Evolutionary conservation across 352 stramenopile species (phyloP).

Genomic region (Thalassiosira mediterranea): DNA sequence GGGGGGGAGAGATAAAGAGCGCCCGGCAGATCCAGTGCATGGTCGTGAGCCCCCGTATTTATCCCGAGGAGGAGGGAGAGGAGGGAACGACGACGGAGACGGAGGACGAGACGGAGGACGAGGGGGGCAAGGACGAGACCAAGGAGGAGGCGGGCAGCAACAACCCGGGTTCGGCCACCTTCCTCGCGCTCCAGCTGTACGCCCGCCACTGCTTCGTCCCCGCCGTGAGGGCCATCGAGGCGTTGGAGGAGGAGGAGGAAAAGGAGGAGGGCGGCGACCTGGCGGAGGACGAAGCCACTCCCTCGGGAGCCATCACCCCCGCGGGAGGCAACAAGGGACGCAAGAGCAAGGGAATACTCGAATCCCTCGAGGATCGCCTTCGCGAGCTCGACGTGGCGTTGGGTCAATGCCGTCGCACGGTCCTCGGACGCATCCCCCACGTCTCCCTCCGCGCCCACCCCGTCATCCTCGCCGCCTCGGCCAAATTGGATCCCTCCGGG

Average conservation of each 20-base stretch:
- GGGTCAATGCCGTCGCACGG: constrained; percentile 59
- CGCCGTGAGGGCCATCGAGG: constrained; percentile 60
- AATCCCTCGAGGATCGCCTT: constrained; percentile 75
- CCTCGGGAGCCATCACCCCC: not conserved
- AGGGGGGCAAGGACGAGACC: not conserved
- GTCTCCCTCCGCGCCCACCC: constrained; percentile 60
- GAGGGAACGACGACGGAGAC: not conserved
- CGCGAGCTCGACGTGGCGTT: constrained; percentile 76
- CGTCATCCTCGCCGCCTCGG: constrained; percentile 35
- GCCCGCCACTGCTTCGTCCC: constrained; percentile 79
- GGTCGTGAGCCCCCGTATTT: constrained; percentile 49
- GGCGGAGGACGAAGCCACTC: constrained; percentile 5
- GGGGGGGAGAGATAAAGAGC: constrained; percentile 28
- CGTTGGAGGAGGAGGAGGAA: constrained; percentile 42
- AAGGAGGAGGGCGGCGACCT: constrained; percentile 22
- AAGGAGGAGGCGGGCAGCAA: constrained; percentile 4
- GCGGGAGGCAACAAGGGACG: not conserved
- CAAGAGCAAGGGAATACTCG: constrained; percentile 37
- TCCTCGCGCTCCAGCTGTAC: constrained; percentile 72
- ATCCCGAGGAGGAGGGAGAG: constrained; percentile 23
- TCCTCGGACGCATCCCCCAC: constrained; percentile 60
- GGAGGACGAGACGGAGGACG: constrained; percentile 10
- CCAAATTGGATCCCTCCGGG: constrained; percentile 10
- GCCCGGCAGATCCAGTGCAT: constrained; percentile 61
- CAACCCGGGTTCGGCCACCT: constrained; percentile 43